Conservation (phyloP, 1,284 basidiomycete species). For the Jaminaea rosea region DNA sequence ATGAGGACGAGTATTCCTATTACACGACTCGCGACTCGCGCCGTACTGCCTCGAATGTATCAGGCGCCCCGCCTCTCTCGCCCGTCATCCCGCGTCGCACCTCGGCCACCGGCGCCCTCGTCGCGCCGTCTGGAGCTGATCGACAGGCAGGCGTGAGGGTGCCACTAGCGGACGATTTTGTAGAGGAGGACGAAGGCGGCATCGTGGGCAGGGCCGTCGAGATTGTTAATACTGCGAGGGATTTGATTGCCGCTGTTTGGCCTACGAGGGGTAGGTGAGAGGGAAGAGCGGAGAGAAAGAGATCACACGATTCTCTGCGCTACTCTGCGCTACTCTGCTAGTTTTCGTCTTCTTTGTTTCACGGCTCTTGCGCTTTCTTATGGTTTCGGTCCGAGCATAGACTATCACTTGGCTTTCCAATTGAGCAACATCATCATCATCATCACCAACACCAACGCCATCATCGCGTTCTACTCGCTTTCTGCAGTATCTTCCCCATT, state of each 20-base stretch:
- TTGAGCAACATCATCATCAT: too few relatives aligned
- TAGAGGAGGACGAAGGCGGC: constrained; percentile 43
- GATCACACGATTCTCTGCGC: too few relatives aligned
- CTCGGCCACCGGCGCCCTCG: constrained; percentile 34
- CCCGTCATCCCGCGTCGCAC: constrained; percentile 29
- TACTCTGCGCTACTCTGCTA: too few relatives aligned
- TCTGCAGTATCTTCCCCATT: too few relatives aligned
- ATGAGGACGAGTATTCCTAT: background rate
- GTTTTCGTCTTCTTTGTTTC: too few relatives aligned
- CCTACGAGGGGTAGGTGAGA: too few relatives aligned
- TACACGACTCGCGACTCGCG: background rate
- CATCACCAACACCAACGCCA: too few relatives aligned
- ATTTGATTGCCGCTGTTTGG: constrained; percentile 36
- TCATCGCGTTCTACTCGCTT: too few relatives aligned
- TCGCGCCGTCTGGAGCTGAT: constrained; percentile 31
- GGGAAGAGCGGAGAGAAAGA: too few relatives aligned
- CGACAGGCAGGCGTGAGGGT: constrained; percentile 22
- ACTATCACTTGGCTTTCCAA: too few relatives aligned
- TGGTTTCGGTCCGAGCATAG: too few relatives aligned
- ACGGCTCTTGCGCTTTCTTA: too few relatives aligned
- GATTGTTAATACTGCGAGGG: constrained; percentile 44
- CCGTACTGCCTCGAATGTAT: background rate
- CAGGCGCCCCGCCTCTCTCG: constrained; percentile 15
- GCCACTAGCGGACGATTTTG: constrained; percentile 41
- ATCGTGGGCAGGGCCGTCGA: constrained; percentile 42